phyloP scores from a whole-genome alignment of 129 eudicot species.

The Kitagawia praeruptora region DNA sequence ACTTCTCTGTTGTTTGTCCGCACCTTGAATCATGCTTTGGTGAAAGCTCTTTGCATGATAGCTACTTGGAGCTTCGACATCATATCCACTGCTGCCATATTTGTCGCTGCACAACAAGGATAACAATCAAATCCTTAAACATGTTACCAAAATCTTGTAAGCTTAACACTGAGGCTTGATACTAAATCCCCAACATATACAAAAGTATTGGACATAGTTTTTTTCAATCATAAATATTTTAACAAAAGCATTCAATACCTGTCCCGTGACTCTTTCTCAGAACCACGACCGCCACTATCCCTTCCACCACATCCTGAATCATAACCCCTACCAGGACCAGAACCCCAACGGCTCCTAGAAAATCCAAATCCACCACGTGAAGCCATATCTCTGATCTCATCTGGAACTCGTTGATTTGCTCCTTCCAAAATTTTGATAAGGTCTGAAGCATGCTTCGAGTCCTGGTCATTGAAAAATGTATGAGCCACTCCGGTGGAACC shows the following conservation, averaged over 20 bases:
- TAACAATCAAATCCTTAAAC: neutral
- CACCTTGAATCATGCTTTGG: constrained; percentile 25
- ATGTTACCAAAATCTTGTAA: neutral
- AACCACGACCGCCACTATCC: constrained; percentile 22
- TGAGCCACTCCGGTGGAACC: constrained; percentile 96
- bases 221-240: neutral
- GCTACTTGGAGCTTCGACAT: constrained; percentile 19
- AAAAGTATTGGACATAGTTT: neutral
- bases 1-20: constrained; percentile 1
- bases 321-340: constrained; percentile 49
- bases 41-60: constrained; percentile 31
- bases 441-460: constrained; percentile 77
- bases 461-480: constrained; percentile 74
- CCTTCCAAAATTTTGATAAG: constrained; percentile 85
- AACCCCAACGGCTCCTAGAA: constrained; percentile 57
- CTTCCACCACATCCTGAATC: constrained; percentile 38
- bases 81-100: constrained; percentile 18
- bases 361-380: constrained; percentile 89
- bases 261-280: constrained; percentile 18
- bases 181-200: neutral
- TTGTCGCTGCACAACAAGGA: constrained; percentile 17
- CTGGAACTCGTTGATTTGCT: constrained; percentile 80
- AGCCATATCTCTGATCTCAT: constrained; percentile 75
- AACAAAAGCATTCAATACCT: constrained; percentile 13
- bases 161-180: neutral